These are phyloP conservation scores for Penicillium oxalicum DNA, from an alignment of 2,329 filamentous ascomycete species.

Conservation along the genomic window DNA sequence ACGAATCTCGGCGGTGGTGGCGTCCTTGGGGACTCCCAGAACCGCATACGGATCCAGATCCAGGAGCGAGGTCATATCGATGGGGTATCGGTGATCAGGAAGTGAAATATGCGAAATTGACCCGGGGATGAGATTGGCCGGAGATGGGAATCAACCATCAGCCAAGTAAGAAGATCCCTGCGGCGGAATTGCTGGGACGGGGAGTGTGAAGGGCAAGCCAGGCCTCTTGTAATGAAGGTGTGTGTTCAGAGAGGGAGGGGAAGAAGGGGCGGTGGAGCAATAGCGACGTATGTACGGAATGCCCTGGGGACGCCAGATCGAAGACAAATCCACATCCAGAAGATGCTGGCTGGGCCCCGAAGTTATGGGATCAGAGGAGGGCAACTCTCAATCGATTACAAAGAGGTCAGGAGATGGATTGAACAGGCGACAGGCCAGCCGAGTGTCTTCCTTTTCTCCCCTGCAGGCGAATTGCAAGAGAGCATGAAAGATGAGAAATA, in stretches of 20 bases:
- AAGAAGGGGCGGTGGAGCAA: conserved; percentile 20
- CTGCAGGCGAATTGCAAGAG: not conserved
- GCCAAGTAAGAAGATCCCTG: conserved; percentile 4
- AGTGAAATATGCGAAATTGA: not conserved
- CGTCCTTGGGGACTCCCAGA: conserved; percentile 67
- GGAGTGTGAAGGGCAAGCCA: conserved; percentile 5
- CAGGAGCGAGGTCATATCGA: conserved; percentile 24
- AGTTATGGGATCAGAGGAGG: conserved; percentile 2
- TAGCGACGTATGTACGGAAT: conserved; percentile 10
- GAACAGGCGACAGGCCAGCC: not conserved
- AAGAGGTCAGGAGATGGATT: not conserved
- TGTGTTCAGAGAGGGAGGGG: conserved; percentile 2
- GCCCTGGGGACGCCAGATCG: conserved; percentile 3
- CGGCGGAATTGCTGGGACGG: conserved; percentile 12
- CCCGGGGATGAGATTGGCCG: not conserved
- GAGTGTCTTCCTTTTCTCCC: not conserved
- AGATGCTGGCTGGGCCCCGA: conserved; percentile 7
- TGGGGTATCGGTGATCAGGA: not conserved
- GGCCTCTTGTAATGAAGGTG: not conserved
- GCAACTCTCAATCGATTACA: not conserved
- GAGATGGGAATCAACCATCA: conserved; percentile 3
- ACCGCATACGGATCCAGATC: conserved; percentile 69
- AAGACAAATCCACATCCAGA: conserved; percentile 19
- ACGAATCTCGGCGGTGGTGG: conserved; percentile 66
- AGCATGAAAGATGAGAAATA: not conserved